Conservation (phyloP, 345 rosid species). For the Isatis tinctoria region DNA sequence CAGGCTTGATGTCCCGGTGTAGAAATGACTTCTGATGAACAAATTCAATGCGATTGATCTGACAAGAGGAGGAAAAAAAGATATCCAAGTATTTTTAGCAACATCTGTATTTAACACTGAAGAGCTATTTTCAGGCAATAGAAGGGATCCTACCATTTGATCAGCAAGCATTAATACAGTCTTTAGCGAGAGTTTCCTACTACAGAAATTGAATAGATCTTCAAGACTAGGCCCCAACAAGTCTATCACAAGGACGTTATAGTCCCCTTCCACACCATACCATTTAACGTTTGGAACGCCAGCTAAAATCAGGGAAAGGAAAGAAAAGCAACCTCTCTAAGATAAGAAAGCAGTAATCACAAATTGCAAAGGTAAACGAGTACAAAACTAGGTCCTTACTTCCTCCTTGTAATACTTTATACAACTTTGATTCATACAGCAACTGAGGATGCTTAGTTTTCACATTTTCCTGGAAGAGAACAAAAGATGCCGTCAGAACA, state of each 20-base stretch:
- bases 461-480: constrained; percentile 64
- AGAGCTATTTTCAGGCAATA: not conserved
- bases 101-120: not conserved
- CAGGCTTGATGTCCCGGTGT: constrained; percentile 91
- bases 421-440: constrained; percentile 85
- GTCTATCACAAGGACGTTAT: constrained; percentile 82
- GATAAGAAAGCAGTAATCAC: constrained; percentile 15
- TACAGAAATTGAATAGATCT: constrained; percentile 85
- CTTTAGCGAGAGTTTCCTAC: constrained; percentile 79
- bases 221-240: constrained; percentile 92
- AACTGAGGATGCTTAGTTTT: constrained; percentile 97
- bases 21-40: constrained; percentile 85
- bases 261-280: constrained; percentile 87
- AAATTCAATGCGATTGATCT: constrained; percentile 86
- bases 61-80: constrained; percentile 7
- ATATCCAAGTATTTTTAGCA: not conserved
- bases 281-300: constrained; percentile 81
- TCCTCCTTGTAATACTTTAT: constrained; percentile 92
- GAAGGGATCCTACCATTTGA: constrained; percentile 65
- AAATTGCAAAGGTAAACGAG: constrained; percentile 8
- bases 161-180: constrained; percentile 94
- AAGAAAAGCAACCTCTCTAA: constrained; percentile 9
- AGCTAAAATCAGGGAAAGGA: constrained; percentile 43
- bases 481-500: constrained; percentile 14
- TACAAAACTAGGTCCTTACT: constrained; percentile 42